Percentiles rank a stretch among this genome's conserved stretches.
Evolutionary conservation across 768 basidiomycete genomes (phyloP).

Genomic region (Tylopilus sp.): DNA sequence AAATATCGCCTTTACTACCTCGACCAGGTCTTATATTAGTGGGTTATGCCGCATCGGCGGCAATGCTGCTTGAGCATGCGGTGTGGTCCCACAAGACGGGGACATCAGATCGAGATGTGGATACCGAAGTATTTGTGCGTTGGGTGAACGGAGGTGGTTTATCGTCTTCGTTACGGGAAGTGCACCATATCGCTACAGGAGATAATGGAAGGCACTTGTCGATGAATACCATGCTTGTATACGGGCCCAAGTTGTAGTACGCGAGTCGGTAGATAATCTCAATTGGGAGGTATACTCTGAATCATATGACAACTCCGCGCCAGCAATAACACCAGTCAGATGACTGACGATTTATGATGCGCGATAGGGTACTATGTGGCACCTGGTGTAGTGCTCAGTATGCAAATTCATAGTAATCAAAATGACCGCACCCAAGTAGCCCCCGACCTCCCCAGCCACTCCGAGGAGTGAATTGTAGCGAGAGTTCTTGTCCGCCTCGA

Average conservation of each 20-base stretch:
- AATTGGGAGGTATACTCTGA: neutral
- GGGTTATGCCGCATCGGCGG: conserved; percentile 49
- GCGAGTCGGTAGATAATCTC: no score
- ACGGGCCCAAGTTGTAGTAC: conserved; percentile 9
- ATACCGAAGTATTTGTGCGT: conserved; percentile 50
- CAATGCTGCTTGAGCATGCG: conserved; percentile 67
- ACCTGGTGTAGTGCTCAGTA: conserved; percentile 35
- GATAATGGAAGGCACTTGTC: conserved; percentile 1
- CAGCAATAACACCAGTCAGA: no score
- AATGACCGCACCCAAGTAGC: conserved; percentile 63
- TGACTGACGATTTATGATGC: neutral
- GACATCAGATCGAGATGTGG: conserved; percentile 35
- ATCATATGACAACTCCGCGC: neutral
- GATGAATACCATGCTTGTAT: conserved; percentile 16
- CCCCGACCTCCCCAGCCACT: conserved; percentile 88
- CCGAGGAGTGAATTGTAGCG: conserved; percentile 61
- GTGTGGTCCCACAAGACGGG: conserved; percentile 47
- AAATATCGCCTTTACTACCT: conserved; percentile 44
- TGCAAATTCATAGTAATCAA: neutral
- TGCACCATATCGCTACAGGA: conserved; percentile 4
- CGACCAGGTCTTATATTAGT: conserved; percentile 59
- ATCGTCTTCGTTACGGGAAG: conserved; percentile 27
- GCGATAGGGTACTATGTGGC: conserved; percentile 58
- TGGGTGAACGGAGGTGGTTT: conserved; percentile 45
- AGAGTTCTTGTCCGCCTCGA: conserved; percentile 44